Percentiles rank a stretch among this genome's conserved stretches.
phyloP scores from a whole-genome alignment of 148 eudicot species.

The Arbutus unedo region DNA sequence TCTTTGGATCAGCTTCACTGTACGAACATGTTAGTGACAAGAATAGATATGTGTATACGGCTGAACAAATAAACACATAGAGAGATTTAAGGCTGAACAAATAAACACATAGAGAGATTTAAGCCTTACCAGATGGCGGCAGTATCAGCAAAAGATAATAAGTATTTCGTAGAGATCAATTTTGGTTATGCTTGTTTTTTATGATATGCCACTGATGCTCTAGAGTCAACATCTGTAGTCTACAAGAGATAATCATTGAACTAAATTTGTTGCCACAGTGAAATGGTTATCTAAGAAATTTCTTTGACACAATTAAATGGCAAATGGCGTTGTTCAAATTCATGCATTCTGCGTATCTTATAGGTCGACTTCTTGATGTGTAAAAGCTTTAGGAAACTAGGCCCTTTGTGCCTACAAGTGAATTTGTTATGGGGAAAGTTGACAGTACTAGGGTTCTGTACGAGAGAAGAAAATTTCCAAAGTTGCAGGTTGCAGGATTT shows the following conservation, averaged over 20 bases:
- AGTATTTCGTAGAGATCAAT: background rate
- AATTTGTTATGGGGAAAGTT: background rate
- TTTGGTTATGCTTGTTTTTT: background rate
- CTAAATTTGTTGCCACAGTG: background rate
- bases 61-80: background rate
- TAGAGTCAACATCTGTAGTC: background rate
- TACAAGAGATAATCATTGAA: background rate
- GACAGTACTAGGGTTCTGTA: background rate
- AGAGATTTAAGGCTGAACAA: background rate
- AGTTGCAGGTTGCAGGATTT: background rate
- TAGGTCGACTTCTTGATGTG: background rate
- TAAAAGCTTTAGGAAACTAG: background rate
- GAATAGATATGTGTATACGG: background rate
- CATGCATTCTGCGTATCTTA: background rate
- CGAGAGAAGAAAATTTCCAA: background rate
- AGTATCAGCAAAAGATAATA: background rate
- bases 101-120: background rate
- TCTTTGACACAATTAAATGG: background rate
- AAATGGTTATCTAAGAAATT: background rate
- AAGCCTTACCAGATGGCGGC: background rate
- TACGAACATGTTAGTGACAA: background rate
- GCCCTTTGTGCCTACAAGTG: background rate
- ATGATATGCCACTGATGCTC: background rate
- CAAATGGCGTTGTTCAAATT: background rate
- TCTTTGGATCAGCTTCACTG: background rate